phyloP scores from a whole-genome alignment of 495 filamentous ascomycete species.

The Penicillium lividum region DNA sequence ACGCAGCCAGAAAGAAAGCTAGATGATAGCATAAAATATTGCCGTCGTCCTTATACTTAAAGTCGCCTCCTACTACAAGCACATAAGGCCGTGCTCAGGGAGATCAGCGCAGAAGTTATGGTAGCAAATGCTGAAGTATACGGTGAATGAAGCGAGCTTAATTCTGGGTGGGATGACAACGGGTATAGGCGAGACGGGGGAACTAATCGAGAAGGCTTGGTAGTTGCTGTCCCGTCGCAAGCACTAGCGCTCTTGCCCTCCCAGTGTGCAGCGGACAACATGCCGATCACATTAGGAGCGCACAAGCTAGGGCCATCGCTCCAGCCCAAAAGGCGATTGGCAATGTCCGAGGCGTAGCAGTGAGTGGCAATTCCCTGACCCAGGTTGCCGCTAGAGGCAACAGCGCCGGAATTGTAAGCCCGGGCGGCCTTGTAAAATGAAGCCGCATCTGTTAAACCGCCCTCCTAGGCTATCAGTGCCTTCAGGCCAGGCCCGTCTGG shows the following conservation, averaged over 20 bases:
- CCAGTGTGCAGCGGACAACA: not conserved
- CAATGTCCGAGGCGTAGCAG: constrained; percentile 59
- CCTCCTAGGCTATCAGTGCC: constrained; percentile 30
- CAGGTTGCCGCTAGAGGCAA: constrained; percentile 48
- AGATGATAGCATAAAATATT: not conserved
- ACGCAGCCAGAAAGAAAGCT: not conserved
- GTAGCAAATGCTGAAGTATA: not conserved
- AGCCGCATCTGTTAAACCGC: constrained; percentile 31
- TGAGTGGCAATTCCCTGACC: constrained; percentile 50
- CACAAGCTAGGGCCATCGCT: constrained; percentile 26
- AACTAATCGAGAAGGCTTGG: not conserved
- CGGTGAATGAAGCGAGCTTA: not conserved
- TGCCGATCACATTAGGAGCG: constrained; percentile 12
- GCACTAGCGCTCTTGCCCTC: not conserved
- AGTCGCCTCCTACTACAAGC: not conserved
- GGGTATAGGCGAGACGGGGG: not conserved
- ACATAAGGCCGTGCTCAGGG: not conserved
- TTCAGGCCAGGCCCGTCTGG: constrained; percentile 44
- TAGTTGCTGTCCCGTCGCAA: not conserved
- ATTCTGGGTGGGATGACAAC: not conserved
- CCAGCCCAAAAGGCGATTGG: constrained; percentile 58
- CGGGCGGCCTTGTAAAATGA: constrained; percentile 53
- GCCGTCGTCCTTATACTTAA: not conserved
- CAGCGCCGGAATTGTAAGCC: constrained; percentile 59
- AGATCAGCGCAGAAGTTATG: not conserved